These are phyloP conservation scores for Verbena officinalis DNA, from an alignment of 257 asterid species.

Conservation along the genomic window DNA sequence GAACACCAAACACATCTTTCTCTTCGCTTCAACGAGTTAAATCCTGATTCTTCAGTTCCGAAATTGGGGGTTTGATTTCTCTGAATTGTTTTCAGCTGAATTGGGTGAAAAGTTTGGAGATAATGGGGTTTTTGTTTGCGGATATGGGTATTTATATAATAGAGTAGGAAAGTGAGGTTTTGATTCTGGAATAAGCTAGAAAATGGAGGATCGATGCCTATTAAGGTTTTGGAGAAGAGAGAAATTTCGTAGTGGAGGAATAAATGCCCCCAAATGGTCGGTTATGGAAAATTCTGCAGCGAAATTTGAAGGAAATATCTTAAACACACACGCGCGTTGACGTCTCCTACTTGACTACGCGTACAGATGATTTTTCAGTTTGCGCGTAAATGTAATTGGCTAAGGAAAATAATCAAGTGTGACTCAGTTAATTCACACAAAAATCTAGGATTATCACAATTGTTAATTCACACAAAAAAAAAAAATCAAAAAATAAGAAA, in stretches of 20 bases:
- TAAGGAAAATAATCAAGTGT: no score
- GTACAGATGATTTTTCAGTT: background rate
- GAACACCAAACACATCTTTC: slow-evolving; percentile 72
- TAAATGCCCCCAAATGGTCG: background rate
- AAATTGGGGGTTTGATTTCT: background rate
- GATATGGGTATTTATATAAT: no score
- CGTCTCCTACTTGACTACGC: slow-evolving; percentile 3
- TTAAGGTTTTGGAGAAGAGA: background rate
- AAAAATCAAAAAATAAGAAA: no score
- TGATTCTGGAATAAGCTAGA: slow-evolving; percentile 47
- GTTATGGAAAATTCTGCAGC: background rate
- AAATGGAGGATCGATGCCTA: background rate
- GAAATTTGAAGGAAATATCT: background rate
- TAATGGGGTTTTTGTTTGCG: background rate
- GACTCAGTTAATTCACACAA: no score
- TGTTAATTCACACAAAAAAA: no score
- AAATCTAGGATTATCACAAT: no score
- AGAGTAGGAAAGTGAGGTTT: background rate
- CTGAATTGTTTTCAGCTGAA: background rate
- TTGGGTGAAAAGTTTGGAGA: no score
- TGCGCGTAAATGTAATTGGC: background rate
- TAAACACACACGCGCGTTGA: slow-evolving; percentile 23
- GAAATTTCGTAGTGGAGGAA: background rate
- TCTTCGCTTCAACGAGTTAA: background rate
- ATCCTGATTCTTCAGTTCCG: background rate